Base-by-base conservation (phyloP, 2,329 filamentous ascomycete species). In the Nemania sp. region DNA sequence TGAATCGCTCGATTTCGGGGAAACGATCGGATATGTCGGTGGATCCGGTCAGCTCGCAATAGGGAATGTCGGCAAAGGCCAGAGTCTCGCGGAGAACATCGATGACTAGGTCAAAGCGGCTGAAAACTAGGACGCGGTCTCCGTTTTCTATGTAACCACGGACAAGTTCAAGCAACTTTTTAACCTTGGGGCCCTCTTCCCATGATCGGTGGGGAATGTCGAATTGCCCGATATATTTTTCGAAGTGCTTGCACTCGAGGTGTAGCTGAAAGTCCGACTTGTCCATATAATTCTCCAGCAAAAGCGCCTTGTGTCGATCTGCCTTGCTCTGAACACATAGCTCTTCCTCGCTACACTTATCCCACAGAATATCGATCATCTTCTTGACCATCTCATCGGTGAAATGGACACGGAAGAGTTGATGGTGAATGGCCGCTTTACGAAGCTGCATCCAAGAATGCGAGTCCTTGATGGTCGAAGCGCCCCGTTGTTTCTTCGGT, bases 371-470 rank as follows among this genome's bases (percentile, higher is more conserved):
- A 65, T 86, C 85, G 2, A 87, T 85, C 84, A 98, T 96, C 70
- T 91, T 87, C 59, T 86, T 81, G 5, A 97, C 85, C 59, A 83
- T 89, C 34, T 83, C 80, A 69, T 97, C 88, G 11, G 85, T 85
- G 73, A 95, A 99, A 64, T 91, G 84, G 2, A 89, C 87, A 3
- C 94, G 86, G 76, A 96, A 95, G 10, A 99, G 84, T 54, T 97
- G 83, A 0, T 93, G 92, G 71, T 99, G 95, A 45, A 97, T 91
- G 0, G 95, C 91, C 2, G 94, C 91, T 74, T 97, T 94, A 46
- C 94, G 90, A 17, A 98, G 84, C 74, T 93, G 91, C 84, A 97
- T 95, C 80, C 97, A 89, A 25, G 90, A 84, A 68, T 93, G 90
- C 65, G 72, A 69, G n/a, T 76, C 79, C 68, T 82, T 84, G 66